Base-by-base conservation (phyloP, 2,329 filamentous ascomycete genomes). In the Neospermospora avenae region DNA sequence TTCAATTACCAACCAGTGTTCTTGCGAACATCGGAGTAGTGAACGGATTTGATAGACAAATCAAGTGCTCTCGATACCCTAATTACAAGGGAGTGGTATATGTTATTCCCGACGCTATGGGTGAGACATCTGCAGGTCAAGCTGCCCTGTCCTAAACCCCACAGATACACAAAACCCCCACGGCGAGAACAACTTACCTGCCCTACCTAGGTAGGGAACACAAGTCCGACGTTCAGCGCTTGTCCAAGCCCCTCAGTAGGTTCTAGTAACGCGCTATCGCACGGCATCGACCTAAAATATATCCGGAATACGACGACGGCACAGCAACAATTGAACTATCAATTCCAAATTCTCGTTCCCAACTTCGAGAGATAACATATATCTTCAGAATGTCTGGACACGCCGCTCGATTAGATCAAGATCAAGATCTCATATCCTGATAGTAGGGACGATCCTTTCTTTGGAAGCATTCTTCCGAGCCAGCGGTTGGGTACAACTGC, bases 401-500 rank as follows among this genome's bases (percentile, higher is more conserved):
- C 28, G 28, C 28, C 28, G 28, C 28, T 31, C 28, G 28, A 5
- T 31, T 31, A 31, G 28, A 31, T 31, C 8, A 37, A 37, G 31
- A 37, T 22, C 18, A 18, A 11, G 46, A 35, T 34, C 24, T 18
- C 7, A 11, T 28, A 34, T 35, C n/a, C 16, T 20, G 13, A 28
- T 14, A 20, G 28, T 34, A 49, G n/a, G 46, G 46, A 4, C n/a
- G 28, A 24, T n/a, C n/a, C n/a, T n/a, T n/a, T n/a, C n/a, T n/a
- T n/a, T n/a, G n/a, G n/a, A n/a, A n/a, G n/a, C n/a, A n/a, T 11
- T 20, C 31, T 37, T 51, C 48, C 48, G 48, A 51, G n/a, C n/a
- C n/a, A n/a, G 48, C 48, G 31, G 48, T 22, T 51, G 48, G 31
- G 48, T n/a, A 37, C n/a, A n/a, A n/a, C n/a, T n/a, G n/a, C n/a